A percentile compares a stretch with the other conserved stretches of the same genome.
Evolutionary conservation across 2,329 filamentous ascomycete genomes (phyloP).

Genomic region (Ophiocordyceps camponoti-leonardi): DNA sequence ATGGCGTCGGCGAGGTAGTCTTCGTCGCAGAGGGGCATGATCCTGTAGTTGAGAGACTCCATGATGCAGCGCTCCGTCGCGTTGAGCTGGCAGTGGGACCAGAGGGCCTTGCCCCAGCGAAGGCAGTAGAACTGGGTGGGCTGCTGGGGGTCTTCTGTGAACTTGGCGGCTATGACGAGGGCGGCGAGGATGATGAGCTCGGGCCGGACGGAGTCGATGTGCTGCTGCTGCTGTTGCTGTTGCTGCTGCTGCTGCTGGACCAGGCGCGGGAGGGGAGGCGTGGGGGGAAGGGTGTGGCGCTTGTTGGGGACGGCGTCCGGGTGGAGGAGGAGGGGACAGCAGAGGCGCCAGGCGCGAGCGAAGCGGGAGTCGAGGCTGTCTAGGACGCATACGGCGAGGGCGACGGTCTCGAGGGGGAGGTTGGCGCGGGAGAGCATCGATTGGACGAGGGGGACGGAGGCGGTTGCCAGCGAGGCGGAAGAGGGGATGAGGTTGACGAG

Average conservation of each 20-base stretch:
- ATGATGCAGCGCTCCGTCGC: conserved; percentile 46
- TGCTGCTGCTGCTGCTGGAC: too few species aligned
- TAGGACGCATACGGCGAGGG: conserved; percentile 48
- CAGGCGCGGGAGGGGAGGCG: conserved; percentile 14
- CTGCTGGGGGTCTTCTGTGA: conserved; percentile 41
- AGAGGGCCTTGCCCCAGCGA: conserved; percentile 35
- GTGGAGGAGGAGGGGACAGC: conserved; percentile 29
- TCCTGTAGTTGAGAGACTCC: conserved; percentile 45
- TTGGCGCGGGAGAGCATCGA: conserved; percentile 39
- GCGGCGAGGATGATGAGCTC: conserved; percentile 47
- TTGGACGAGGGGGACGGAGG: conserved; percentile 43
- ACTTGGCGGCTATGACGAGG: conserved; percentile 48
- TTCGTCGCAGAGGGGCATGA: conserved; percentile 41
- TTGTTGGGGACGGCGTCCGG: conserved; percentile 20
- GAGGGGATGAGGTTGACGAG: conserved; percentile 49
- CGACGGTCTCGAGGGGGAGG: conserved; percentile 43
- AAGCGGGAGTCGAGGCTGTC: conserved; percentile 47
- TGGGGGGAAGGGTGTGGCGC: conserved; percentile 30
- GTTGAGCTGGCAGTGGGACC: conserved; percentile 46
- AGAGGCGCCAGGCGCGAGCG: conserved; percentile 42
- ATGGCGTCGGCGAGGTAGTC: conserved; percentile 40
- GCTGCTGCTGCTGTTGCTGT: conserved; percentile 30
- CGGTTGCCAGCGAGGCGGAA: conserved; percentile 38
- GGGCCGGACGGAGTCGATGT: conserved; percentile 44
- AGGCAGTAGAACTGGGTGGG: conserved; percentile 33